Percentiles rank a stretch among this genome's conserved stretches.
These are phyloP conservation scores for Beauveria varroae DNA, from an alignment of 2,329 filamentous ascomycete species.

Conservation along the genomic window DNA sequence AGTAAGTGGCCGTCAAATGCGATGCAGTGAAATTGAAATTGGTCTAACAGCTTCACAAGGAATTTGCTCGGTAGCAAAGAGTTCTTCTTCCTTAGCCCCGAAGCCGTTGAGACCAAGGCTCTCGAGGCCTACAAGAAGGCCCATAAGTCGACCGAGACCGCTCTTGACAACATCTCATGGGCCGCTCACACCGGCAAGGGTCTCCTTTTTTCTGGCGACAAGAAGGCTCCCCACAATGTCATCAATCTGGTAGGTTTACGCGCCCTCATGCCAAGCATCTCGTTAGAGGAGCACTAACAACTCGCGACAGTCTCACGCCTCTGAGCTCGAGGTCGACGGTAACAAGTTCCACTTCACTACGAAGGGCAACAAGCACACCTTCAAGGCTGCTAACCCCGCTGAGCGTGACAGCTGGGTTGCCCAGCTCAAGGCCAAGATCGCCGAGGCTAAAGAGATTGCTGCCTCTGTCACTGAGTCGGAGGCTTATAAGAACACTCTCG, in stretches of 20 bases:
- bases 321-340: constrained; percentile 69
- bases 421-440: constrained; percentile 72
- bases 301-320: constrained; percentile 45
- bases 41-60: constrained; percentile 36
- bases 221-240: constrained; percentile 70
- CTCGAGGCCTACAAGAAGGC: constrained; percentile 72
- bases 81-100: constrained; percentile 79
- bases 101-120: constrained; percentile 65
- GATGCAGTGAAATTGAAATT: neutral
- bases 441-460: constrained; percentile 77
- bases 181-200: constrained; percentile 91
- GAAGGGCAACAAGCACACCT: constrained; percentile 84
- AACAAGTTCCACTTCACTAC: constrained; percentile 82
- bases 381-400: constrained; percentile 67
- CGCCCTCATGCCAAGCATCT: neutral
- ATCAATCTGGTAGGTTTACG: constrained; percentile 67
- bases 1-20: constrained; percentile 52
- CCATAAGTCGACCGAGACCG: constrained; percentile 72
- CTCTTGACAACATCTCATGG: constrained; percentile 79
- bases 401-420: constrained; percentile 92
- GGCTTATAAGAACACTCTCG: constrained; percentile 79
- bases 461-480: constrained; percentile 69
- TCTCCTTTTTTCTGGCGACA: constrained; percentile 85
- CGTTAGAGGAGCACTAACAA: constrained; percentile 20
- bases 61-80: constrained; percentile 87